These are phyloP conservation scores for Spongospora subterranea DNA, from an alignment of 208 protist genomes.

Conservation along the genomic window DNA sequence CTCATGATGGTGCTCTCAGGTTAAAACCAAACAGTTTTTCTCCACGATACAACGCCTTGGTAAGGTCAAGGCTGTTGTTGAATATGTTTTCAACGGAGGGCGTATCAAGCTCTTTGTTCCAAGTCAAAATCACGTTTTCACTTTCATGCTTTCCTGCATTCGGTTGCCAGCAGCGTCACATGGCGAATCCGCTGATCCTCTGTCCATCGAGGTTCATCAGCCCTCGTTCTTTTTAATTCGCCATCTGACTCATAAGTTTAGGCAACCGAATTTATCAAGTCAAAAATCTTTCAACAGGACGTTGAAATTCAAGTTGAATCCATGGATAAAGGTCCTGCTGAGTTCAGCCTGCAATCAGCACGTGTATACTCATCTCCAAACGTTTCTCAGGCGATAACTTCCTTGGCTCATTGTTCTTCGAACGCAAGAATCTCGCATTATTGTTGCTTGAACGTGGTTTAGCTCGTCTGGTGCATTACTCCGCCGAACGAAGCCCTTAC, in stretches of 20 bases:
- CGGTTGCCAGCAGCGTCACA: not conserved
- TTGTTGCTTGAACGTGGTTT: slow-evolving; percentile 40
- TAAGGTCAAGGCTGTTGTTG: slow-evolving; percentile 33
- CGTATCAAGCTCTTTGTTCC: slow-evolving; percentile 36
- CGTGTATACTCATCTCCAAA: no score
- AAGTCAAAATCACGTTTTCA: not conserved
- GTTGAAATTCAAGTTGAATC: slow-evolving; percentile 40
- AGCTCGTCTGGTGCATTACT: not conserved
- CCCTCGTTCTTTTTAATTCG: no score
- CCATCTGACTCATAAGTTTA: no score
- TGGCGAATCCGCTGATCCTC: no score
- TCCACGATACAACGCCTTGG: not conserved
- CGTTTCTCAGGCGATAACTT: slow-evolving; percentile 18
- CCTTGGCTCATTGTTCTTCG: slow-evolving; percentile 1
- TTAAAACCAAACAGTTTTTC: slow-evolving; percentile 55
- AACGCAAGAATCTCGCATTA: slow-evolving; percentile 37
- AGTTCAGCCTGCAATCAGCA: no score
- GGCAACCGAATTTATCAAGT: slow-evolving; percentile 28
- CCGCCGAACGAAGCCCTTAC: not conserved
- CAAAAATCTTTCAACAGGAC: slow-evolving; percentile 4
- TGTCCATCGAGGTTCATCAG: no score
- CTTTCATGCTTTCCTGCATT: slow-evolving; percentile 32
- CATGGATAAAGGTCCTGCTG: slow-evolving; percentile 43
- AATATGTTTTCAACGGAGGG: slow-evolving; percentile 43
- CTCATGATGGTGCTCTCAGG: no score